Evolutionary conservation across 2,329 filamentous ascomycete species (phyloP), one percentile per base, ranked within the genome.

Genomic region (Sporothrix dimorphospora): DNA sequence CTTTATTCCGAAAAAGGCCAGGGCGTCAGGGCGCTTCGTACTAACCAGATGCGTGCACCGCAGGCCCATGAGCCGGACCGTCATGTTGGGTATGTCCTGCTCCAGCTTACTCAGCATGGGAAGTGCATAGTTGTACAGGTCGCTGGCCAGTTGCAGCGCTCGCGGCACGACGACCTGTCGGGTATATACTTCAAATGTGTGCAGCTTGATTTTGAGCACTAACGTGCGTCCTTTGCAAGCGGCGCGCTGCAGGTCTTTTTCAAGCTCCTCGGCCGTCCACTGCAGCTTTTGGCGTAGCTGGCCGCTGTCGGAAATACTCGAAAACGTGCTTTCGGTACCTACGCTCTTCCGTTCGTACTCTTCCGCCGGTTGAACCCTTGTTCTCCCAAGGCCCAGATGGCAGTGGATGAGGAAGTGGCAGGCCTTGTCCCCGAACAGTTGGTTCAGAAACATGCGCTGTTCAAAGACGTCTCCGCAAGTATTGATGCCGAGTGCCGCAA

Each of bases 281-380:
- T 89, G 87, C 6, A 99, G 86, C 79, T 97, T 97, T 19, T 91
- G 89, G 24, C 91, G 87, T 3, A 98, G 83, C 72, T 91, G 87
- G 0, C 82, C 80, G 16, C 90, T 88, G 70, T 91, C 90, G 1
- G 88, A 88, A 77, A 97, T 89, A 66, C 98, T 94, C 51, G 87
- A 85, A 77, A 99, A 99, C 0, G 95, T 98, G 74, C 91, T 92
- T 81, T 99, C 96, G 0, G 94, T 98, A 21, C 96, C 95, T 0
- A 98, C 92, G 75, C 93, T 97, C 80, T 98, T 98, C 19, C 96
- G 89, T 79, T 97, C 94, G 76, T 94, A 94, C 72, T 95, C 94
- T 77, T 97, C 94, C 0, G 92, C 92, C 0, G 94, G 95, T 73
- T 95, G 92, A 4, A 98, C 88, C 55, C 88, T 89, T 0, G 95